phyloP scores from a whole-genome alignment of 228 moss, liverwort and hornwort species.

The Sphagnum fallax region DNA sequence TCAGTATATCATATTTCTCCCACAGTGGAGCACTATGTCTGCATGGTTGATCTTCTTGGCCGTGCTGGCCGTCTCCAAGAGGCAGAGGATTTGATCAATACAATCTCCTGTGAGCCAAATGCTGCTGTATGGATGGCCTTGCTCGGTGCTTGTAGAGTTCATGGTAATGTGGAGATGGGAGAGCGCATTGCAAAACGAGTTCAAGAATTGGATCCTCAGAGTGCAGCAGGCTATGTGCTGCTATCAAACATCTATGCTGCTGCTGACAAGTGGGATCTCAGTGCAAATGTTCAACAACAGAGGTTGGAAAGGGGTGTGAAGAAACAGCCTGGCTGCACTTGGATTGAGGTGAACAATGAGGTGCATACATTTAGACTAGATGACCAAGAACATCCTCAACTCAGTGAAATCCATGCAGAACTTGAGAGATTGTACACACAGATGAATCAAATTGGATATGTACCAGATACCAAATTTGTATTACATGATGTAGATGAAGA shows the following conservation, averaged over 20 bases:
- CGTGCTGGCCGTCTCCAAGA: slow-evolving; percentile 7
- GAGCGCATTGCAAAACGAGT: slow-evolving; percentile 7
- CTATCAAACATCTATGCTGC: slow-evolving; percentile 1
- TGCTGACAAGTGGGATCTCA: background rate
- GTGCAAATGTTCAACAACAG: background rate
- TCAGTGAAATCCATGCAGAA: slow-evolving; percentile 4
- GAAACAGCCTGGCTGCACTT: slow-evolving; percentile 5
- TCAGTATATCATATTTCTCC: slow-evolving; percentile 6
- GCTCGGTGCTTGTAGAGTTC: slow-evolving; percentile 16
- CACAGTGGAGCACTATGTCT: slow-evolving; percentile 11
- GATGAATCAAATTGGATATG: slow-evolving; percentile 11
- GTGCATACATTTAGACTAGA: slow-evolving; percentile 16
- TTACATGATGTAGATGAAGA: slow-evolving; percentile 3
- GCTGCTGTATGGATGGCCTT: slow-evolving; percentile 6
- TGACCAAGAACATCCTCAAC: slow-evolving; percentile 5
- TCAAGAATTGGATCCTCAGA: background rate
- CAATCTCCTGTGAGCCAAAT: slow-evolving; percentile 1
- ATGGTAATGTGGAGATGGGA: slow-evolving; percentile 11
- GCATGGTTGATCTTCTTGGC: slow-evolving; percentile 21
- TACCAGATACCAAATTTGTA: background rate
- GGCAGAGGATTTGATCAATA: slow-evolving; percentile 14
- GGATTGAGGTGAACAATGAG: slow-evolving; percentile 20
- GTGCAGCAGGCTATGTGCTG: background rate
- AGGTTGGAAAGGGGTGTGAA: slow-evolving; percentile 2
- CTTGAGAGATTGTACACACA: slow-evolving; percentile 2